Conservation (phyloP, 2,329 filamentous ascomycete species). For the Cercospora sp. region DNA sequence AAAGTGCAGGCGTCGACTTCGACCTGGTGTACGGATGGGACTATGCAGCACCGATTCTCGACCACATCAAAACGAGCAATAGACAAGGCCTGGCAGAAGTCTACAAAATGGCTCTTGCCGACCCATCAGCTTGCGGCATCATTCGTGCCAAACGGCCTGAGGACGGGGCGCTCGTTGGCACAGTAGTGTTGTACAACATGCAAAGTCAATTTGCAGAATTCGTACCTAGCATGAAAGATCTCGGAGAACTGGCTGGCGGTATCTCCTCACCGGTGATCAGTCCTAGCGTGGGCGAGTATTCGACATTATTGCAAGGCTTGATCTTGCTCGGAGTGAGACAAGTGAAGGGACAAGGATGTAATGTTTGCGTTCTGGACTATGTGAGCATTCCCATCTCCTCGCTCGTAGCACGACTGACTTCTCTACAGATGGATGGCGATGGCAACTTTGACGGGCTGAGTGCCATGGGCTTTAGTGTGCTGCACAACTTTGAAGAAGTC, state of each 20-base stretch:
- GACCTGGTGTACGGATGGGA: slow-evolving; percentile 80
- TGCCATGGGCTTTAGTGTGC: slow-evolving; percentile 75
- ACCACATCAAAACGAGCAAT: slow-evolving; percentile 71
- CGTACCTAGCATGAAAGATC: slow-evolving; percentile 66
- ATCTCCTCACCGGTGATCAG: slow-evolving; percentile 79
- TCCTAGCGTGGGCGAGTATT: slow-evolving; percentile 65
- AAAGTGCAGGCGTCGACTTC: slow-evolving; percentile 72
- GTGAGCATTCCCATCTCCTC: slow-evolving; percentile 54
- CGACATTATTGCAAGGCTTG: slow-evolving; percentile 73
- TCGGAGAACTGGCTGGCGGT: slow-evolving; percentile 64
- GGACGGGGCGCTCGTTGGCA: slow-evolving; percentile 70
- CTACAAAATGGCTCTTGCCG: slow-evolving; percentile 72
- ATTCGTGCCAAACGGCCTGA: slow-evolving; percentile 74
- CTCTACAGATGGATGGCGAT: slow-evolving; percentile 64
- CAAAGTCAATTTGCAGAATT: slow-evolving; percentile 67
- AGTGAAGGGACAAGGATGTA: slow-evolving; percentile 74
- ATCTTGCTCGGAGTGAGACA: slow-evolving; percentile 79
- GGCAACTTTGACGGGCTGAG: slow-evolving; percentile 71
- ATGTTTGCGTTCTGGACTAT: slow-evolving; percentile 74
- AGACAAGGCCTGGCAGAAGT: slow-evolving; percentile 77
- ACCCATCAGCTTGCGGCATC: slow-evolving; percentile 72
- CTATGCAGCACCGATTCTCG: slow-evolving; percentile 70
- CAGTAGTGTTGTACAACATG: slow-evolving; percentile 74
- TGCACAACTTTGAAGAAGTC: slow-evolving; percentile 81
- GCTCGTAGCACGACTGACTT: slow-evolving; percentile 30